These are phyloP conservation scores for Sclerotinia spermophila DNA, from an alignment of 2,329 filamentous ascomycete genomes.

Conservation along the genomic window DNA sequence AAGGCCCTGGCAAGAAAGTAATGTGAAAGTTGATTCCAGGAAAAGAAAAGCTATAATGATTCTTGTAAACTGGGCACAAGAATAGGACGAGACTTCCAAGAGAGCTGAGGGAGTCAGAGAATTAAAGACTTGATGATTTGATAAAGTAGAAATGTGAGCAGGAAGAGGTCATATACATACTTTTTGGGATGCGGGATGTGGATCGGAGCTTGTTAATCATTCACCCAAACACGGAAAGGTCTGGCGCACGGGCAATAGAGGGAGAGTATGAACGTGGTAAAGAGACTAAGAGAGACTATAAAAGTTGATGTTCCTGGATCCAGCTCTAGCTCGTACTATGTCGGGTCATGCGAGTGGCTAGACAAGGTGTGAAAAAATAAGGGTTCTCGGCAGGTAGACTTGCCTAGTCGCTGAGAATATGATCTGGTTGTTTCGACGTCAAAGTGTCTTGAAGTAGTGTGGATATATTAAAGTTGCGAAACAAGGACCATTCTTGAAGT, in stretches of 20 bases:
- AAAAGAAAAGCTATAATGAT: not conserved
- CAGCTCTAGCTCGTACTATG: conserved; percentile 22
- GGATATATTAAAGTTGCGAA: conserved; percentile 32
- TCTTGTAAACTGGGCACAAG: conserved; percentile 4
- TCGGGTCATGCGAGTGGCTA: conserved; percentile 31
- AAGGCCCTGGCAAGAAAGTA: conserved; percentile 15
- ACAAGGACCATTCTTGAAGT: conserved; percentile 35
- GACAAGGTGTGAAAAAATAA: conserved; percentile 25
- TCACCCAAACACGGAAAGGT: conserved; percentile 27
- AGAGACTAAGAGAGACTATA: too few relatives aligned
- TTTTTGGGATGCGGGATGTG: conserved; percentile 26
- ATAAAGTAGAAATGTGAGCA: conserved; percentile 20
- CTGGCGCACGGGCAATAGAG: conserved; percentile 31
- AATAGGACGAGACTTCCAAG: not conserved
- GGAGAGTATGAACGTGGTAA: conserved; percentile 3
- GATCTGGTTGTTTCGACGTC: conserved; percentile 35
- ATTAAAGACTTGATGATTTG: conserved; percentile 24
- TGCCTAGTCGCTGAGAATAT: conserved; percentile 27
- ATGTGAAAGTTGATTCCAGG: conserved; percentile 7
- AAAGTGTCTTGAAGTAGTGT: conserved; percentile 27
- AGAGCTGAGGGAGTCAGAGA: conserved; percentile 32
- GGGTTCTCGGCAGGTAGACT: conserved; percentile 25
- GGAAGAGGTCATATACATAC: conserved; percentile 34
- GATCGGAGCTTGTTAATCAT: conserved; percentile 22
- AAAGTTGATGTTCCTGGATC: conserved; percentile 24